Evolutionary conservation across 257 asterid species (phyloP).

Genomic region (Solanum microdontum): DNA sequence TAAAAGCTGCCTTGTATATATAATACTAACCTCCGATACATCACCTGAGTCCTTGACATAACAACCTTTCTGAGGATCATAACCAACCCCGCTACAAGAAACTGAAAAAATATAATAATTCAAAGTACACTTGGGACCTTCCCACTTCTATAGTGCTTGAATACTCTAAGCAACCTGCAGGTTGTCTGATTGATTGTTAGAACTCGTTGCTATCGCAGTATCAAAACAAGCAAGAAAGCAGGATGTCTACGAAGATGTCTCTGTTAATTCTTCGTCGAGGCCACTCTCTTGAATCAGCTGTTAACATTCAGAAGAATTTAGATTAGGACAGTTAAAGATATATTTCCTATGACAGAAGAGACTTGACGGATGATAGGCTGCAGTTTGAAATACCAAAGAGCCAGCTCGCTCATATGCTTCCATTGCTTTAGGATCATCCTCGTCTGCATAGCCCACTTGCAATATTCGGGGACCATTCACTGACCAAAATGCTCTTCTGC

Average conservation of each 20-base stretch:
- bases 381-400: constrained; percentile 49
- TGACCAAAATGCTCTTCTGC: constrained; percentile 94
- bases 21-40: neutral
- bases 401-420: constrained; percentile 92
- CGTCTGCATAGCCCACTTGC: constrained; percentile 79
- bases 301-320: constrained; percentile 1
- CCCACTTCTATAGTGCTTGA: neutral
- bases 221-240: neutral
- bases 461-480: constrained; percentile 84
- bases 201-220: neutral
- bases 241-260: constrained; percentile 4
- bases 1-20: neutral
- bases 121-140: neutral
- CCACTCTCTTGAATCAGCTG: constrained; percentile 72
- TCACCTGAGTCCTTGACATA: neutral
- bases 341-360: neutral
- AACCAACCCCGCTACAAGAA: neutral
- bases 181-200: neutral
- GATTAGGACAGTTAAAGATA: neutral
- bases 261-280: constrained; percentile 17
- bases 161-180: neutral
- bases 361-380: neutral
- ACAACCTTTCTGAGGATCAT: neutral
- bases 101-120: neutral
- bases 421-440: constrained; percentile 74